Evolutionary conservation across 176 grass and related monocot species (phyloP).

Genomic region (Hyparrhenia diplandra): DNA sequence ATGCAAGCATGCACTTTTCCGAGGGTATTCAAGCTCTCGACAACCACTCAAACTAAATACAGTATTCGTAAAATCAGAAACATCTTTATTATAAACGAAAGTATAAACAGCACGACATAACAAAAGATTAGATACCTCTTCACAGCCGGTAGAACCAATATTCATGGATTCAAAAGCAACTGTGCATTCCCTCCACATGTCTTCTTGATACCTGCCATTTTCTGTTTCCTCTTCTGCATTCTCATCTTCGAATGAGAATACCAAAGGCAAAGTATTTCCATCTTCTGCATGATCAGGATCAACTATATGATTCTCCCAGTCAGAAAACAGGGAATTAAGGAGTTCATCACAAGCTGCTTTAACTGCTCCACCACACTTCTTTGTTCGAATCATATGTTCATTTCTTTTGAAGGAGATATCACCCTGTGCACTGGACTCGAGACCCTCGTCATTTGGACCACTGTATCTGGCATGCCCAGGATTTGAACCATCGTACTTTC

Average conservation of each 20-base stretch:
- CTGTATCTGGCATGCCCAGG: neutral
- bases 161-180: neutral
- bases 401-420: constrained; percentile 31
- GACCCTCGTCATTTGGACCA: neutral
- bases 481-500: neutral
- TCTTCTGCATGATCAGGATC: neutral
- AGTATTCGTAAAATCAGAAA: neutral
- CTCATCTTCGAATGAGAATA: constrained; percentile 36
- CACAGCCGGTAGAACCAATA: neutral
- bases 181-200: constrained; percentile 20
- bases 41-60: neutral
- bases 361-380: neutral
- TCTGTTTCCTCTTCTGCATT: neutral
- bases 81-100: neutral
- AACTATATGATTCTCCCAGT: neutral
- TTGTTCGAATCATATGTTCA: neutral
- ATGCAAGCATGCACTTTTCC: neutral
- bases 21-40: neutral
- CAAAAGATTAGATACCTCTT: constrained; percentile 32
- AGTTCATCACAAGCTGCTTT: neutral
- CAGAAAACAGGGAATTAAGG: constrained; percentile 13
- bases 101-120: neutral
- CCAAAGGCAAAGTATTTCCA: neutral
- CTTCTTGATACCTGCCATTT: neutral
- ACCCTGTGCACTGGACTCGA: neutral